Evolutionary conservation across 257 asterid genomes (phyloP).

Genomic region (Henckelia pumila): DNA sequence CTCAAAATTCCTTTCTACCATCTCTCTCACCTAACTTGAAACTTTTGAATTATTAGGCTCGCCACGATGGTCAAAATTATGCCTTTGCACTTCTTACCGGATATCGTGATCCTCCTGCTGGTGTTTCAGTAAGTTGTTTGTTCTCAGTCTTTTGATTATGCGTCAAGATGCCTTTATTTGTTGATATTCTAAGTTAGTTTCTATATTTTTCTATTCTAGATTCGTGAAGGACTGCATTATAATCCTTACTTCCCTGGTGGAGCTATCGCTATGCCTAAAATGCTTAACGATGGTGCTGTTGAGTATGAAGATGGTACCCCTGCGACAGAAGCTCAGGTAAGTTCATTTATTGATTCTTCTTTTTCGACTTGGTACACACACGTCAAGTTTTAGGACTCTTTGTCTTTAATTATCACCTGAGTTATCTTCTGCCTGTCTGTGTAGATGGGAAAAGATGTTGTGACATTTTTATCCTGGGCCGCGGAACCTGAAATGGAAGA

Average conservation of each 20-base stretch:
- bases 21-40: constrained; percentile 12
- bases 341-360: background rate
- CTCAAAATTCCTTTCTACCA: background rate
- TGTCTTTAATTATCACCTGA: background rate
- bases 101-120: constrained; percentile 69
- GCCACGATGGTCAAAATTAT: constrained; percentile 64
- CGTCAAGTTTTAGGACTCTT: background rate
- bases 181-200: constrained; percentile 21
- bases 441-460: constrained; percentile 82
- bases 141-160: background rate
- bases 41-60: constrained; percentile 40
- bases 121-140: constrained; percentile 48
- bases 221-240: constrained; percentile 77
- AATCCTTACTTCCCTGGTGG: constrained; percentile 87
- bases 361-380: background rate
- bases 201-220: constrained; percentile 37
- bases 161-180: background rate
- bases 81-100: constrained; percentile 59
- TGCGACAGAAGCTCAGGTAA: constrained; percentile 83
- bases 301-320: constrained; percentile 83
- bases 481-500: constrained; percentile 94
- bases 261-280: constrained; percentile 86
- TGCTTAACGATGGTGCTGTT: constrained; percentile 78
- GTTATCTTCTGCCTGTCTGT: constrained; percentile 13
- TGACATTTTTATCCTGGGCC: constrained; percentile 73